A percentile compares a stretch with the other conserved stretches of the same genome.
Evolutionary conservation across 2,329 filamentous ascomycete species (phyloP).

Genomic region (Sporothrix humicola): DNA sequence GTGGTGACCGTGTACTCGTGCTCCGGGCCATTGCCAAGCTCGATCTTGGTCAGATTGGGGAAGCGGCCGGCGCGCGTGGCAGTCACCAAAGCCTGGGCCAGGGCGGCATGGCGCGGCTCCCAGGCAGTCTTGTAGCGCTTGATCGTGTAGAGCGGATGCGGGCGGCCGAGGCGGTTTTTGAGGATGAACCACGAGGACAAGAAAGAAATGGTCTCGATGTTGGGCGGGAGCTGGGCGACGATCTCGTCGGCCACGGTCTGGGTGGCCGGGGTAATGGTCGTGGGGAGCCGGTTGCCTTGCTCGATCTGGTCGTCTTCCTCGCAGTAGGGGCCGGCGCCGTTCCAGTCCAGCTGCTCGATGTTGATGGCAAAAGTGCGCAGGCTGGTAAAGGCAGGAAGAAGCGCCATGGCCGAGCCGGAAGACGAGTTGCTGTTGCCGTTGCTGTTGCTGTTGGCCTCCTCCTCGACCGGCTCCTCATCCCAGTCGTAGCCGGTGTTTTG

Average conservation of each 20-base stretch:
- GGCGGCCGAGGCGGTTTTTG: neutral
- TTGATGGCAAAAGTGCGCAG: neutral
- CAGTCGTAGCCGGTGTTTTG: neutral
- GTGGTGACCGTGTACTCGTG: neutral
- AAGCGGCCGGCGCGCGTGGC: neutral
- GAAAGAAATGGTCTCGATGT: neutral
- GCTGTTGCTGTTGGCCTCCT: no score
- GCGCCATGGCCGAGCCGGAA: neutral
- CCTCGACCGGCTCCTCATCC: no score
- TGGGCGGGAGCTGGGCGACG: neutral
- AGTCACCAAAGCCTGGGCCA: neutral
- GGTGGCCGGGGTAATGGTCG: neutral
- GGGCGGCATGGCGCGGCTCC: neutral
- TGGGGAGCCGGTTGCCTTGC: neutral
- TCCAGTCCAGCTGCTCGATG: neutral
- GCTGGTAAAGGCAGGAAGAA: neutral
- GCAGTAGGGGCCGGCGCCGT: neutral
- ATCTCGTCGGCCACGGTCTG: neutral
- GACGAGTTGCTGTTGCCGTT: no score
- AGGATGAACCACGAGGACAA: neutral
- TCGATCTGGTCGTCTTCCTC: neutral
- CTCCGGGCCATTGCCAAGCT: no score
- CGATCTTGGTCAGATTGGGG: neutral
- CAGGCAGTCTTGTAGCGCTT: neutral
- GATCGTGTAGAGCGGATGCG: neutral